Evolutionary conservation across 2,329 filamentous ascomycete species (phyloP).

Genomic region (Monosporascus sp.): DNA sequence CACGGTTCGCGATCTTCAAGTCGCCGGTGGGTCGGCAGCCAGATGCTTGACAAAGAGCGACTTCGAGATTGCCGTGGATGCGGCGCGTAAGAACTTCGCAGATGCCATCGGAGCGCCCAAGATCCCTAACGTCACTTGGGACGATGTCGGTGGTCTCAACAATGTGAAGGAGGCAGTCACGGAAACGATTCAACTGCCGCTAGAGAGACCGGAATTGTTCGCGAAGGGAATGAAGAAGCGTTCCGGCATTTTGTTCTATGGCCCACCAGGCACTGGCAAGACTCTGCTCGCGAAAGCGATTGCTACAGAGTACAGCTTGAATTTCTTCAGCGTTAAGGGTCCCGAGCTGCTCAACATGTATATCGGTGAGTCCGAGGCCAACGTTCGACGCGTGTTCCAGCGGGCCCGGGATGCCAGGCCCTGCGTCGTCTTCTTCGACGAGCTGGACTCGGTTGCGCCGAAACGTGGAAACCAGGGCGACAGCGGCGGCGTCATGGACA

Average conservation of each 20-base stretch:
- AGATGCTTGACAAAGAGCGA: conserved; percentile 76
- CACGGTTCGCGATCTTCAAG: conserved; percentile 75
- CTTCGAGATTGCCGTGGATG: conserved; percentile 89
- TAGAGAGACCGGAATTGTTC: conserved; percentile 88
- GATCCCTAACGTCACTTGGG: conserved; percentile 95
- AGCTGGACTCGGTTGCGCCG: conserved; percentile 87
- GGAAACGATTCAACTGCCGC: conserved; percentile 90
- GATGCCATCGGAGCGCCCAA: conserved; percentile 96
- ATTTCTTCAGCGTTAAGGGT: conserved; percentile 92
- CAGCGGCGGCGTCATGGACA: conserved; percentile 95
- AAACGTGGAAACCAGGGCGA: conserved; percentile 97
- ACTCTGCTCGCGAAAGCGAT: conserved; percentile 91
- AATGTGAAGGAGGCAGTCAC: conserved; percentile 97
- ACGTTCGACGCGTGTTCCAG: conserved; percentile 85
- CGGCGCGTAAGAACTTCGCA: conserved; percentile 94
- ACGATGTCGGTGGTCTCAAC: conserved; percentile 86
- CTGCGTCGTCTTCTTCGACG: conserved; percentile 91
- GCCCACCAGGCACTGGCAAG: conserved; percentile 86
- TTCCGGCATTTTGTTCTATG: conserved; percentile 88
- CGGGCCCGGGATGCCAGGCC: conserved; percentile 78
- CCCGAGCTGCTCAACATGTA: conserved; percentile 94
- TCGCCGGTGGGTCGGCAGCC: conserved; percentile 77
- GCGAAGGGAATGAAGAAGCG: conserved; percentile 98
- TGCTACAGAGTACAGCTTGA: conserved; percentile 87
- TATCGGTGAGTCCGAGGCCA: conserved; percentile 89